Evolutionary conservation across 805 yeast species (phyloP), one percentile per base, ranked within the genome.

Genomic region (Candida caryicola): DNA sequence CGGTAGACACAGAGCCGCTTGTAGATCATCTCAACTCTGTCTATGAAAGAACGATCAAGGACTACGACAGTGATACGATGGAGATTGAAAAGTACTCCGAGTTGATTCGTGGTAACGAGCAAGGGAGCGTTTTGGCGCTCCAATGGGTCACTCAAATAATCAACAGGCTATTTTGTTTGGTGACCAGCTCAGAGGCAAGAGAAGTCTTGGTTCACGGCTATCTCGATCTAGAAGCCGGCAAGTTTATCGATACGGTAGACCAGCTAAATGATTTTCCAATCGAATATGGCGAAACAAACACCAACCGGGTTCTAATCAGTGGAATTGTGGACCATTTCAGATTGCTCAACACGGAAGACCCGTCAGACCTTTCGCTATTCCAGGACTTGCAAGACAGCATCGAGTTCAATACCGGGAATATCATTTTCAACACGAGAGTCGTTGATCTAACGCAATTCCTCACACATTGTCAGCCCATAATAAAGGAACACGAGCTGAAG

Each of bases 281-380:
- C 5, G 33, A 23, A 12, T 4, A 17, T 6, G 40, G 31, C 3
- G 15, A 10, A 9, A 23, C 21, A 13, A 34, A 30, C 15, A 12
- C 31, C 37, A 15, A 15, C 15, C 41, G 42, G 33, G 64, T 77
- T 1, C 54, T 81, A 16, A 67, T 82, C 5, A 79, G 85, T 51
- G 93, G 90, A 2, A 64, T 83, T 1, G 72, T 82, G 17, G 90
- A 82, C 55, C 73, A 72, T 42, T 42, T 81, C 13, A 40, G 41
- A 29, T 14, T 63, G 1, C 14, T 29, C 3, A 46, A 59, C 28
- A 19, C 21, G 3, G 13, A 39, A 1, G 43, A 52, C 15, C 33
- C 35, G 8, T 7, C 35, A 4, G 57, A 58, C 26, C 34, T 41
- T 13, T 30, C 49, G 1, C 34, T 63, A 31, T 55, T 62, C 35